Evolutionary conservation across 1,139 yeast genomes (phyloP).

Genomic region (Tardiomyces blankii): DNA sequence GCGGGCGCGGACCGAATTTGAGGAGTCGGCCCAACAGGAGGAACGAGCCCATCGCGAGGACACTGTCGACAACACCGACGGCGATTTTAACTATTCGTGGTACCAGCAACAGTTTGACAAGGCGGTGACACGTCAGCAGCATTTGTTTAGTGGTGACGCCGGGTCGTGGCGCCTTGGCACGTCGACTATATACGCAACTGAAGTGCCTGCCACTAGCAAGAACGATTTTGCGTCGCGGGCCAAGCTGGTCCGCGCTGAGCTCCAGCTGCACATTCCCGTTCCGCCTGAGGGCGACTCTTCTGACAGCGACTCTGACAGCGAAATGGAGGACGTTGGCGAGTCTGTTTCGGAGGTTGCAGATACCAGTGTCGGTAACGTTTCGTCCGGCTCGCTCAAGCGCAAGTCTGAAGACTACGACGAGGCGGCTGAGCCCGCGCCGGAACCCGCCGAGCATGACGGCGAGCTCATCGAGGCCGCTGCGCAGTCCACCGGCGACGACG

Average conservation of each 20-base stretch:
- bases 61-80: neutral
- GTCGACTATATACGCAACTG: too few species aligned
- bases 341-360: neutral
- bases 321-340: neutral
- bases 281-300: neutral
- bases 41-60: neutral
- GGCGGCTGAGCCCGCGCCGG: constrained; percentile 1
- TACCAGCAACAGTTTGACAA: neutral
- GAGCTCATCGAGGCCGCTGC: neutral
- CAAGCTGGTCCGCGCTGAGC: neutral
- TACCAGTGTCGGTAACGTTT: neutral
- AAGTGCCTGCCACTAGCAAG: too few species aligned
- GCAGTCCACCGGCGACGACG: neutral
- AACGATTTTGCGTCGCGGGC: neutral
- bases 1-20: constrained; percentile 11
- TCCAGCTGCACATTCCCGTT: neutral
- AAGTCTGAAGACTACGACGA: constrained; percentile 4
- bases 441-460: neutral
- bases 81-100: neutral
- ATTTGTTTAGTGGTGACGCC: constrained; percentile 1
- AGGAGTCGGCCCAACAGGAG: neutral
- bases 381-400: neutral
- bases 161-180: too few species aligned
- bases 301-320: neutral
- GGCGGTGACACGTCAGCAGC: neutral